Evolutionary conservation across 2,329 filamentous ascomycete genomes (phyloP), one percentile per base, ranked within the genome.

Genomic region (Fusarium heterosporum): DNA sequence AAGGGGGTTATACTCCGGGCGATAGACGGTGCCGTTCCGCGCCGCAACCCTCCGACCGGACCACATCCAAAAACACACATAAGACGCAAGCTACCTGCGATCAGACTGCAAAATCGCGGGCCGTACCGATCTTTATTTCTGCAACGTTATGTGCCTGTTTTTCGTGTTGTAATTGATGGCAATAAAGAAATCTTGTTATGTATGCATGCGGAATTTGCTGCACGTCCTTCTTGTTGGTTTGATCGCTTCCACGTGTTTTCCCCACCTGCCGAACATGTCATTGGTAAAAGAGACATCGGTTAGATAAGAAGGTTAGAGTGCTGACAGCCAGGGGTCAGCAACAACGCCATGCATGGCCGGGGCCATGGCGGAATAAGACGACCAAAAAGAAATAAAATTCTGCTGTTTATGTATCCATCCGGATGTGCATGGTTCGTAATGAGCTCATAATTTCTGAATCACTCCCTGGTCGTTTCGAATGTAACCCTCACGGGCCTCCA

Each of bases 1-100:
- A 68, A 56, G 30, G 11, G 64, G 64, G 50, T 47, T 47, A 17
- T 53, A 12, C 65, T 58, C 61, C 65, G 65, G 39, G 22, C 16
- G 34, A 22, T 53, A 10, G 22, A 30, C 64, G 59, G 65, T 52
- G 38, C 48, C 52, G 45, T 58, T 68, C 64, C 65, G 43, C 60
- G 13, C 49, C 38, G 46, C 57, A 58, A 42, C 50, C 32, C 16
- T 9, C 34, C 11, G 36, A 17, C 29, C 46, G 22, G 40, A 55
- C 40, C 49, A 26, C n/a, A 50, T 25, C n/a, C 34, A 16, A 36
- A 10, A 34, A 40, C 25, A 28, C 13, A 13, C 14, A 28, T 38
- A 13, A 29, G 17, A 28, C 16, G 8, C n/a, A 62, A 30, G 17
- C 16, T 34, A 38, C 7, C n/a, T 39, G 34, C 22, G 61, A 28